phyloP scores from a whole-genome alignment of 306 rosid genomes.

The Abrus pulchellus region DNA sequence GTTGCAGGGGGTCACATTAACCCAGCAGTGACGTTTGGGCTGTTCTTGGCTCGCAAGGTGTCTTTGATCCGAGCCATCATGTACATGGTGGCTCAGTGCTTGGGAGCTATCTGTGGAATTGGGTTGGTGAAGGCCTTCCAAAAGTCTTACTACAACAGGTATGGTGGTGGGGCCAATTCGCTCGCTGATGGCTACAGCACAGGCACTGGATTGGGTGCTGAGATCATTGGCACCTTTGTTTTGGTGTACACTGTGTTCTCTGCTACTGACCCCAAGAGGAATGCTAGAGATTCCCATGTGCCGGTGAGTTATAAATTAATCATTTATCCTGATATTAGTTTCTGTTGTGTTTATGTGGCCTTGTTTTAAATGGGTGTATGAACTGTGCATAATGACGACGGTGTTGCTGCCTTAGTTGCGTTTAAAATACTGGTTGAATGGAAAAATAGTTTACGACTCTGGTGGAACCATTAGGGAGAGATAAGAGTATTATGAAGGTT shows the following conservation, averaged over 20 bases:
- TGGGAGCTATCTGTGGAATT: constrained; percentile 93
- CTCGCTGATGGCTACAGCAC: constrained; percentile 63
- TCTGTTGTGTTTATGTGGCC: not conserved
- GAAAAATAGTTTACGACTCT: constrained; percentile 4
- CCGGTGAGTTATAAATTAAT: constrained; percentile 62
- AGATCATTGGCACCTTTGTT: constrained; percentile 90
- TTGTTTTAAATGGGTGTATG: constrained; percentile 15
- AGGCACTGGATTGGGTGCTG: constrained; percentile 81
- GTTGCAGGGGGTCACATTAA: constrained; percentile 96
- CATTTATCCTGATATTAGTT: not conserved
- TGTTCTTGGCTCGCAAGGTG: constrained; percentile 92
- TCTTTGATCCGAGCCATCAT: constrained; percentile 78
- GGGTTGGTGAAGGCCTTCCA: constrained; percentile 91
- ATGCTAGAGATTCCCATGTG: constrained; percentile 90
- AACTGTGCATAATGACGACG: not conserved
- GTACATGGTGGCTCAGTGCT: constrained; percentile 90
- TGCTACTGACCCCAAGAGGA: constrained; percentile 95
- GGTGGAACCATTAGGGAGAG: not conserved
- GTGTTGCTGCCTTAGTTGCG: constrained; percentile 11
- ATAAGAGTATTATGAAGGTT: not conserved
- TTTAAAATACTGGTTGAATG: constrained; percentile 28
- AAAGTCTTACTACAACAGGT: constrained; percentile 50
- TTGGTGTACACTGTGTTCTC: constrained; percentile 93
- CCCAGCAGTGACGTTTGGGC: constrained; percentile 98
- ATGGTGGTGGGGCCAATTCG: constrained; percentile 84